These are phyloP conservation scores for Cylindrodendrum hubeiense DNA, from an alignment of 2,329 filamentous ascomycete species.

Conservation along the genomic window DNA sequence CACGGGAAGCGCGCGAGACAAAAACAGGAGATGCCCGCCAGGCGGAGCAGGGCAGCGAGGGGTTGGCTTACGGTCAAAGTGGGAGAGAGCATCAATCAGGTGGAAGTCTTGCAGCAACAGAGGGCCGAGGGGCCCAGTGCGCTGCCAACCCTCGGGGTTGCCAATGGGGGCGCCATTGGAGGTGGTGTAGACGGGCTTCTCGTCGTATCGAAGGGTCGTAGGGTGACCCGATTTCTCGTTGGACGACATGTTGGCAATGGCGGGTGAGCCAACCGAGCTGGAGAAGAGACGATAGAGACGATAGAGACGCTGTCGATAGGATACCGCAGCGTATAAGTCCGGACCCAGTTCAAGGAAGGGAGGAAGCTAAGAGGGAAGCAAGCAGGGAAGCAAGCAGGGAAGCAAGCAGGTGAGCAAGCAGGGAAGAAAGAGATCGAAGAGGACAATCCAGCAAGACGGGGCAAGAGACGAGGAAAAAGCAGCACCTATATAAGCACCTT, in stretches of 20 bases:
- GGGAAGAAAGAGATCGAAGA: neutral
- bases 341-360: too few relatives aligned
- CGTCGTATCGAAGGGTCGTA: conserved; percentile 66
- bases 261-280: neutral
- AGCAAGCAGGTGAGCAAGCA: too few relatives aligned
- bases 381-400: too few relatives aligned
- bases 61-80: conserved; percentile 58
- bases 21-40: too few relatives aligned
- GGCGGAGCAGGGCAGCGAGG: neutral
- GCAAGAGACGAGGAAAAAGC: neutral
- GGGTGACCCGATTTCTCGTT: conserved; percentile 53
- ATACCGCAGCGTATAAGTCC: too few relatives aligned
- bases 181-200: conserved; percentile 69
- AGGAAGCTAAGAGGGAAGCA: too few relatives aligned
- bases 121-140: conserved; percentile 68
- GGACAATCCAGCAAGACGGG: neutral
- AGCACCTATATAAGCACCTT: neutral
- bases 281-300: too few relatives aligned
- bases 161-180: conserved; percentile 71
- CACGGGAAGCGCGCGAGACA: too few relatives aligned
- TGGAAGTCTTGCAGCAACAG: conserved; percentile 75
- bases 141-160: conserved; percentile 61
- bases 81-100: conserved; percentile 70
- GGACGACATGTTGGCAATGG: conserved; percentile 53
- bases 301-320: too few relatives aligned